Percentiles rank a stretch among this genome's conserved stretches.
These are phyloP conservation scores for Camellia lanceoleosa DNA, from an alignment of 148 eudicot genomes.

Conservation along the genomic window DNA sequence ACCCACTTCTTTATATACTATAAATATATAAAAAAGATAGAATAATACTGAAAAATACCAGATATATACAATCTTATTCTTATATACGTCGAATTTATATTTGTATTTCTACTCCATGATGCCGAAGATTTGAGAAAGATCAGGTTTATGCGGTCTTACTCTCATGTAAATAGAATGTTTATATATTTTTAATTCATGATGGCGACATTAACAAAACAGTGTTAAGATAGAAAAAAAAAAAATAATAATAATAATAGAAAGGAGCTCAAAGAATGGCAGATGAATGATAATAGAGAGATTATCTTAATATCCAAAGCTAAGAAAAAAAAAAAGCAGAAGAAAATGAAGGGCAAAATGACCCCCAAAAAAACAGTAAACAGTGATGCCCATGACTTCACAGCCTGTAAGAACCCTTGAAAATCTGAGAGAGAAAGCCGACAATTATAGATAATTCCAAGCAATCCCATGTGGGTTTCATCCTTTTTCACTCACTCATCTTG, in stretches of 20 bases:
- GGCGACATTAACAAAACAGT: neutral
- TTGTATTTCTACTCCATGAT: no score
- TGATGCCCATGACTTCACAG: conserved; percentile 42
- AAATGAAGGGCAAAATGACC: conserved; percentile 15
- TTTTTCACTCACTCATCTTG: conserved; percentile 8
- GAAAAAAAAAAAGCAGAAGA: neutral
- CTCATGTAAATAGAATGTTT: neutral
- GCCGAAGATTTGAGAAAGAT: no score
- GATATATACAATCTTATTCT: no score
- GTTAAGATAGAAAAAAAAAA: neutral
- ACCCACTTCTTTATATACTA: no score
- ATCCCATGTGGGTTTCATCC: conserved; percentile 45
- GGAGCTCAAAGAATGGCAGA: neutral
- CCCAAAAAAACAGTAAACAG: conserved; percentile 22
- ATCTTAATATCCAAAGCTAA: no score
- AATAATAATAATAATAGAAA: neutral
- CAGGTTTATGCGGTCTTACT: no score
- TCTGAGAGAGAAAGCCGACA: conserved; percentile 30
- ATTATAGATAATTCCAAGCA: conserved; percentile 46
- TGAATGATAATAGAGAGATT: neutral
- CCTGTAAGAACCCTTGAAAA: conserved; percentile 26
- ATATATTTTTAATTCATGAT: neutral
- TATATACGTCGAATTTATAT: no score
- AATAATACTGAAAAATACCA: no score
- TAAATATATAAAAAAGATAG: no score